Conservation (phyloP, 176 grass and related monocot genomes). For the Aegilops sharonensis region DNA sequence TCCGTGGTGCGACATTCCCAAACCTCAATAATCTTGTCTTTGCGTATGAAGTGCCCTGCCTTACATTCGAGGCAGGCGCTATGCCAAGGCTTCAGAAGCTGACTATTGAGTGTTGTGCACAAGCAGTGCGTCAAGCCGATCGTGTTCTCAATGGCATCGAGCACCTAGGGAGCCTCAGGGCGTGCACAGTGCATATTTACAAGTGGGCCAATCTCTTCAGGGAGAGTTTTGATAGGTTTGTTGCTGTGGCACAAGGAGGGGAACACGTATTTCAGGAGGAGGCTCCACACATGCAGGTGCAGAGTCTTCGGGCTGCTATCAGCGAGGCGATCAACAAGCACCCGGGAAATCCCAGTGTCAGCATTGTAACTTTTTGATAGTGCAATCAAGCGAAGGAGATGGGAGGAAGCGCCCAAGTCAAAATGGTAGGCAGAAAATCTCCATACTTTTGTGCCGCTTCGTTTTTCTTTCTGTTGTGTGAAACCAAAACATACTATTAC, state of each 20-base stretch:
- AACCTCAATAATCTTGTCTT: conserved; percentile 9
- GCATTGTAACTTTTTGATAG: no score
- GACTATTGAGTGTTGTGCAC: neutral
- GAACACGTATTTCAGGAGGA: no score
- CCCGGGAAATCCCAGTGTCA: neutral
- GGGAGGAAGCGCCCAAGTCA: no score
- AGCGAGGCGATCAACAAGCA: neutral
- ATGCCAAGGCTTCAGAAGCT: neutral
- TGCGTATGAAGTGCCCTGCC: neutral
- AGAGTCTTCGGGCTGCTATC: neutral
- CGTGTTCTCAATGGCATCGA: neutral
- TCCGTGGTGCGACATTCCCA: neutral
- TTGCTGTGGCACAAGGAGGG: no score
- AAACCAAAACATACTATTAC: no score
- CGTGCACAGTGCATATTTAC: neutral
- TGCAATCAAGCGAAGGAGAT: no score
- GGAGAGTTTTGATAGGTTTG: no score
- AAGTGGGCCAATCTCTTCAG: no score
- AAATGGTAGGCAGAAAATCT: no score
- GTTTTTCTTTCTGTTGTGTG: no score
- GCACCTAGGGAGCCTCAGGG: neutral
- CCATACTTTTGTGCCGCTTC: no score
- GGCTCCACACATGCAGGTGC: no score
- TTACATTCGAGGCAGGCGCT: neutral
- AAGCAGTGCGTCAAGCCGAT: neutral